Percentiles rank a stretch among this genome's conserved stretches.
Evolutionary conservation across 1,284 basidiomycete genomes (phyloP).

Genomic region (Trichosporon sp.): DNA sequence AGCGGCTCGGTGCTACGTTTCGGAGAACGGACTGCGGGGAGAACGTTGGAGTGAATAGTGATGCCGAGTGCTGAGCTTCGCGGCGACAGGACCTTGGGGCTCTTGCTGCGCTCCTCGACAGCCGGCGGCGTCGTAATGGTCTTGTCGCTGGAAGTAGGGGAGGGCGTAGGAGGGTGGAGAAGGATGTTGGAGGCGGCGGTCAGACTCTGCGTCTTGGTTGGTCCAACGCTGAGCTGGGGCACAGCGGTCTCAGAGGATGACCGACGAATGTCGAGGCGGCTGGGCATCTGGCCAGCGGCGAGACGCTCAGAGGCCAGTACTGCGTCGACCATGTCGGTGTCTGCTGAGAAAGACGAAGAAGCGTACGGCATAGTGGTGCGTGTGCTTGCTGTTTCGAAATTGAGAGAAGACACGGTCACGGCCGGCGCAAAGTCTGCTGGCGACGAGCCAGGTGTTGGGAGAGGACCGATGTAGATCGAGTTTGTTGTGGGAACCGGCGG

Average conservation of each 20-base stretch:
- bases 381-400: background rate
- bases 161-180: slow-evolving; percentile 1
- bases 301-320: slow-evolving; percentile 2
- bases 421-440: background rate
- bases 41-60: slow-evolving; percentile 20
- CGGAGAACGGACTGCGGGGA: slow-evolving; percentile 45
- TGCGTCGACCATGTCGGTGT: slow-evolving; percentile 13
- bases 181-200: background rate
- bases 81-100: background rate
- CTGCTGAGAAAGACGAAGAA: slow-evolving; percentile 4
- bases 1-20: slow-evolving; percentile 26
- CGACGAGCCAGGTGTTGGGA: background rate
- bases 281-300: background rate
- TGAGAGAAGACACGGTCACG: background rate
- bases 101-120: background rate
- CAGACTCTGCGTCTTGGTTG: background rate
- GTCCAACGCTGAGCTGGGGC: background rate
- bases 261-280: slow-evolving; percentile 8
- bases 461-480: background rate
- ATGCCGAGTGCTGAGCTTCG: slow-evolving; percentile 6
- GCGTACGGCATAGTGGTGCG: slow-evolving; percentile 14
- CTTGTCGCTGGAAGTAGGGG: background rate
- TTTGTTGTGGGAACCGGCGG: background rate
- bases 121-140: background rate
- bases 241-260: slow-evolving; percentile 12